Evolutionary conservation across 768 basidiomycete genomes (phyloP).

Genomic region (Suillus weaverae): DNA sequence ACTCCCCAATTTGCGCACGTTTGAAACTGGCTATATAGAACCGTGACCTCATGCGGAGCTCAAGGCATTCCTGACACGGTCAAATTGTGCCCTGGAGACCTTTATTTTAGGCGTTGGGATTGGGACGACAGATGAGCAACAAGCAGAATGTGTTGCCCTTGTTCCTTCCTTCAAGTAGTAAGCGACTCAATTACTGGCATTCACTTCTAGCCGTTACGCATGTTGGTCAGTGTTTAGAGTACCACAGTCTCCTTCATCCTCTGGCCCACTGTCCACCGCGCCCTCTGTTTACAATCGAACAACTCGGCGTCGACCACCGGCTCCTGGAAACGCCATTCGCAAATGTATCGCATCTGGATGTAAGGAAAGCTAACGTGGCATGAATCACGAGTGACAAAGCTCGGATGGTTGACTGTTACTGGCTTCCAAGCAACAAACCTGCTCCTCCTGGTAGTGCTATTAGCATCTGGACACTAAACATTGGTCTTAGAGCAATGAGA

Average conservation of each 20-base stretch:
- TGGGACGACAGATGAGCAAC: constrained; percentile 16
- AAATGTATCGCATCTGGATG: constrained; percentile 98
- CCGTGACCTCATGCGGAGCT: constrained; percentile 17
- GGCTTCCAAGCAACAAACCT: too few relatives aligned
- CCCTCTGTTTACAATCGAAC: constrained; percentile 73
- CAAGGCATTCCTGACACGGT: constrained; percentile 21
- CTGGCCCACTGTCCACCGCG: constrained; percentile 37
- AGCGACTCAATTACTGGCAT: too few relatives aligned
- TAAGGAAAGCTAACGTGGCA: constrained; percentile 65
- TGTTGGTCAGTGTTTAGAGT: too few relatives aligned
- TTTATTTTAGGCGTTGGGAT: constrained; percentile 15
- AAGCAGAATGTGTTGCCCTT: constrained; percentile 13
- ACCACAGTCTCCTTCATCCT: constrained; percentile 36
- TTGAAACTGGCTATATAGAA: constrained; percentile 6
- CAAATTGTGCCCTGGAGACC: constrained; percentile 19
- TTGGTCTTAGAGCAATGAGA: background rate
- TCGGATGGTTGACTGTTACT: too few relatives aligned
- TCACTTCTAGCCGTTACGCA: too few relatives aligned
- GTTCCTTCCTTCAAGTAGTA: constrained; percentile 8
- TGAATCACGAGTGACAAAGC: background rate
- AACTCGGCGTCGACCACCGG: constrained; percentile 66
- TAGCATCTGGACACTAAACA: too few relatives aligned
- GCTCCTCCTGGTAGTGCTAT: too few relatives aligned
- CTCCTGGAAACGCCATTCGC: too few relatives aligned
- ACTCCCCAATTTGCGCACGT: constrained; percentile 12